Conservation (phyloP, 257 asterid species). For the Verbascum thapsus region DNA sequence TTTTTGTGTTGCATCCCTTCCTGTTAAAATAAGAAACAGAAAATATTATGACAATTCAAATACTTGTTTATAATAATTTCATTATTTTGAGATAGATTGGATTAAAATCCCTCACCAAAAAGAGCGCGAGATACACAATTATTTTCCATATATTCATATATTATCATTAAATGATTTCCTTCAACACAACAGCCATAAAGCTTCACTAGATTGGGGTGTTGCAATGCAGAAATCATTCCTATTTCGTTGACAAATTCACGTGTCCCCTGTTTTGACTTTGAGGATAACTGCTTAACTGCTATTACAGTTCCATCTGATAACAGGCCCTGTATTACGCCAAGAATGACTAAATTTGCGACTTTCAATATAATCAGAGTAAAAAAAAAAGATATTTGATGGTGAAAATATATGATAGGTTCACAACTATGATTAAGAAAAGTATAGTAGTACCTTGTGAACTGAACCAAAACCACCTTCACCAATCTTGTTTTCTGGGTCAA, state of each 20-base stretch:
- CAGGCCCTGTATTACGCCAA: slow-evolving; percentile 51
- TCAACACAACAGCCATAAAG: slow-evolving; percentile 87
- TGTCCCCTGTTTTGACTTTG: slow-evolving; percentile 89
- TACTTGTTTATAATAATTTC: not conserved
- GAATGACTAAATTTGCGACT: not conserved
- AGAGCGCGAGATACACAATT: slow-evolving; percentile 79
- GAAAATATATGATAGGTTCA: not conserved
- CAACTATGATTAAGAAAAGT: not conserved
- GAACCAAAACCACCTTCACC: slow-evolving; percentile 97
- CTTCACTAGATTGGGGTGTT: slow-evolving; percentile 86
- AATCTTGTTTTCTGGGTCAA: slow-evolving; percentile 78
- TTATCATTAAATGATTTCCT: slow-evolving; percentile 73
- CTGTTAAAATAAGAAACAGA: slow-evolving; percentile 38
- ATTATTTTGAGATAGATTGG: not conserved
- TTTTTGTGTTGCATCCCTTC: slow-evolving; percentile 46
- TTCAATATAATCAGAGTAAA: slow-evolving; percentile 2
- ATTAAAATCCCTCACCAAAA: slow-evolving; percentile 55
- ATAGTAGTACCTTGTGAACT: slow-evolving; percentile 78
- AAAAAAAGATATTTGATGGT: too few relatives aligned
- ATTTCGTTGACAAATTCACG: slow-evolving; percentile 86
- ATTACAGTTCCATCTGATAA: slow-evolving; percentile 81
- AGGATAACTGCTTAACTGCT: slow-evolving; percentile 92
- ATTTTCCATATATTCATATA: slow-evolving; percentile 89
- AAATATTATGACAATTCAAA: slow-evolving; percentile 6
- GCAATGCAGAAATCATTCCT: slow-evolving; percentile 85